Evolutionary conservation across 441 rosid species (phyloP).

Genomic region (Macaranga tanarius): DNA sequence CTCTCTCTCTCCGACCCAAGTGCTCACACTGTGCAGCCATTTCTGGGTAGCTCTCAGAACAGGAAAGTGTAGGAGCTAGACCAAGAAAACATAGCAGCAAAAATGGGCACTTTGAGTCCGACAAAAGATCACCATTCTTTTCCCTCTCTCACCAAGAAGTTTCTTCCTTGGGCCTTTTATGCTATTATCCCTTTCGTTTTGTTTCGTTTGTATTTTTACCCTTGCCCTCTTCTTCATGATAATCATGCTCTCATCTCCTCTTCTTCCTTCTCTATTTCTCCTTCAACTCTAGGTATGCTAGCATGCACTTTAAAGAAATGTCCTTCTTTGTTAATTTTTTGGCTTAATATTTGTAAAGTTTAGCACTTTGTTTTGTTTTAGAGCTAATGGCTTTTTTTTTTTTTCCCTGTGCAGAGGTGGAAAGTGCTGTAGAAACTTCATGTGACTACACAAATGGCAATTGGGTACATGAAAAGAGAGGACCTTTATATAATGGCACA

Average conservation of each 20-base stretch:
- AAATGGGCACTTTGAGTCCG: slow-evolving; percentile 38
- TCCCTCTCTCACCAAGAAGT: slow-evolving; percentile 38
- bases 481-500: slow-evolving; percentile 76
- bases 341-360: neutral
- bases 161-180: slow-evolving; percentile 47
- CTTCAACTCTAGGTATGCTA: slow-evolving; percentile 37
- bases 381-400: neutral
- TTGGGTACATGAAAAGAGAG: slow-evolving; percentile 72
- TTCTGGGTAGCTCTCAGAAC: too few relatives aligned
- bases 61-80: neutral
- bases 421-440: slow-evolving; percentile 33
- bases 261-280: slow-evolving; percentile 27
- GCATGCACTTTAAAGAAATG: neutral
- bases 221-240: slow-evolving; percentile 39
- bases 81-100: neutral
- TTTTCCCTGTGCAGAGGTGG: slow-evolving; percentile 42
- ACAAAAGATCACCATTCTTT: slow-evolving; percentile 30
- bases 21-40: neutral
- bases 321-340: neutral
- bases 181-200: slow-evolving; percentile 51
- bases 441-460: slow-evolving; percentile 72
- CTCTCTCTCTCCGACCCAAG: neutral
- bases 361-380: neutral
- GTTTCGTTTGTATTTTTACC: slow-evolving; percentile 56
- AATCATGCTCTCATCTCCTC: slow-evolving; percentile 27